Evolutionary conservation across 352 stramenopile species (phyloP), one percentile per base, ranked within the genome.

Genomic region (Pythium scleroteichum): DNA sequence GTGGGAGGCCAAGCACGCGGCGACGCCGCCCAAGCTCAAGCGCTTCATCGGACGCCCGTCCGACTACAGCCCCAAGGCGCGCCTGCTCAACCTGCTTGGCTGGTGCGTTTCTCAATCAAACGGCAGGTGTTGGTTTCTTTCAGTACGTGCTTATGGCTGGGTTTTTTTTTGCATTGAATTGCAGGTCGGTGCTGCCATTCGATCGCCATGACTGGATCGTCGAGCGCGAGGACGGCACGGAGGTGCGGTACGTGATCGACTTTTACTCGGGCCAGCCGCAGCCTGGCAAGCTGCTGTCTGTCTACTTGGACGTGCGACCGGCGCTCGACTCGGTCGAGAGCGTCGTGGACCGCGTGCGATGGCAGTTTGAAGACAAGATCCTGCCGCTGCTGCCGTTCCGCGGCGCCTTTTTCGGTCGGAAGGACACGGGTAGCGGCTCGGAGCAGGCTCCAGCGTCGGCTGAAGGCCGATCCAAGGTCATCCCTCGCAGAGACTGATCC

Each of bases 131-230:
- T n/a, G n/a, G n/a, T n/a, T n/a, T n/a, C n/a, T n/a, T n/a, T n/a
- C n/a, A n/a, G n/a, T n/a, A n/a, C n/a, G n/a, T n/a, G n/a, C n/a
- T n/a, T n/a, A n/a, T n/a, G n/a, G n/a, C n/a, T n/a, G n/a, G n/a
- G n/a, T n/a, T n/a, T n/a, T n/a, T n/a, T 26, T 45, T 50, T 50
- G 20, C 4, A 27, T 50, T 50, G 14, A 19, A 23, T 38, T 4
- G 10, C 22, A 81, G 76, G 83, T 95, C 62, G 53, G 98, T 94
- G 80, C 88, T 78, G 60, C 97, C 97, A 6, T 99, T 99, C 69
- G 97, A 99, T 76, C 86, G 97, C 32, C 97, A 99, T 76, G 97
- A 99, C 81, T 99, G 97, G 97, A 90, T 98, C 26, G 87, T 99
- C 16, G 83, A 98, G 48, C 81, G 95, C 52, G 66, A 76, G 23